Evolutionary conservation across 768 basidiomycete genomes (phyloP).

Genomic region (Pulveroboletus sp.): DNA sequence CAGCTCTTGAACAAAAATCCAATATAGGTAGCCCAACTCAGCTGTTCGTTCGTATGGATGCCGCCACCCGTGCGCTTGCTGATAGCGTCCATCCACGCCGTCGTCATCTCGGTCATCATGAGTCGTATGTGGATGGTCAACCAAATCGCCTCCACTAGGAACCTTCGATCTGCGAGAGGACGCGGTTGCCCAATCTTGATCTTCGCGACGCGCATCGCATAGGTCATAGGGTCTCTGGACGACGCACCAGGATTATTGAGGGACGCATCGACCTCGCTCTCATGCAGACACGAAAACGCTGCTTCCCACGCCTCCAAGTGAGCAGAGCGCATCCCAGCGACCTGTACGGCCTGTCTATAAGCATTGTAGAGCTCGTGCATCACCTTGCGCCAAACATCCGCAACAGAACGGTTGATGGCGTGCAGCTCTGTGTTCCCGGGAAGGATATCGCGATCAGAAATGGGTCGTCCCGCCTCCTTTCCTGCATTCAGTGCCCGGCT

Average conservation of each 20-base stretch:
- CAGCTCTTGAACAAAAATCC: slow-evolving; percentile 46
- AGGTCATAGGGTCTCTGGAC: slow-evolving; percentile 40
- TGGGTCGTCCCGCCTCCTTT: slow-evolving; percentile 15
- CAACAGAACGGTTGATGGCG: slow-evolving; percentile 30
- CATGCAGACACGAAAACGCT: slow-evolving; percentile 48
- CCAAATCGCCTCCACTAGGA: slow-evolving; percentile 59
- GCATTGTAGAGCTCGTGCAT: slow-evolving; percentile 34
- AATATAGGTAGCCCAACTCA: slow-evolving; percentile 45
- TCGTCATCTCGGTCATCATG: slow-evolving; percentile 42
- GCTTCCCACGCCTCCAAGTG: slow-evolving; percentile 60
- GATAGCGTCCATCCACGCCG: slow-evolving; percentile 36
- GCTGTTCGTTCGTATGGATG: slow-evolving; percentile 24
- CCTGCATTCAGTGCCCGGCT: slow-evolving; percentile 11
- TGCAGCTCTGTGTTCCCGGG: slow-evolving; percentile 23
- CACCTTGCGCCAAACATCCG: slow-evolving; percentile 36
- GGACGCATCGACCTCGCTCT: slow-evolving; percentile 39
- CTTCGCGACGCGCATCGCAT: slow-evolving; percentile 50
- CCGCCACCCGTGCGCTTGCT: slow-evolving; percentile 15
- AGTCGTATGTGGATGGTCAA: slow-evolving; percentile 50
- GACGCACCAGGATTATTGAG: slow-evolving; percentile 30
- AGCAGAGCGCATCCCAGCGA: slow-evolving; percentile 47
- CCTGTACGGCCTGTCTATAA: slow-evolving; percentile 37
- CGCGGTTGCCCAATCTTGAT: slow-evolving; percentile 51
- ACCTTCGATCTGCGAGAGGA: slow-evolving; percentile 56
- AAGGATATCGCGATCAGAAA: slow-evolving; percentile 26